phyloP scores from a whole-genome alignment of 164 flowering plant genomes.

The Brasenia schreberi region DNA sequence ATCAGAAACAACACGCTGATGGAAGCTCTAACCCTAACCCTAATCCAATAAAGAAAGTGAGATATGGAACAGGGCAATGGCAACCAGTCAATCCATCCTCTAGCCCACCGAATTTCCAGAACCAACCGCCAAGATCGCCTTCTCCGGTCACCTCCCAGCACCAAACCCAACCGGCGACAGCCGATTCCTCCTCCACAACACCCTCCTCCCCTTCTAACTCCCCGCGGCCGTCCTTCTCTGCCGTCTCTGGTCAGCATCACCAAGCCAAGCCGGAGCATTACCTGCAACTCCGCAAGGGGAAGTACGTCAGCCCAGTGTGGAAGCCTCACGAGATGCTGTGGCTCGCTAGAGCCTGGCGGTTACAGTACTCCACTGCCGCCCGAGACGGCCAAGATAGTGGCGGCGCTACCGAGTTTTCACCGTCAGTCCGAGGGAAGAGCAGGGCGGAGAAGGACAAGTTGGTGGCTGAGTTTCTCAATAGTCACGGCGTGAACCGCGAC shows the following conservation, averaged over 20 bases:
- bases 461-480: slow-evolving; percentile 52
- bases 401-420: neutral
- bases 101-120: slow-evolving; percentile 11
- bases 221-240: slow-evolving; percentile 26
- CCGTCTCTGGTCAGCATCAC: slow-evolving; percentile 19
- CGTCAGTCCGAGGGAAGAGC: slow-evolving; percentile 31
- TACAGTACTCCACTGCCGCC: slow-evolving; percentile 34
- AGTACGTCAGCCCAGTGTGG: slow-evolving; percentile 77
- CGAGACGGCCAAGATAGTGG: slow-evolving; percentile 2
- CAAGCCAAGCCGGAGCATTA: slow-evolving; percentile 13
- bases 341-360: slow-evolving; percentile 64
- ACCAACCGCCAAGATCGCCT: slow-evolving; percentile 16
- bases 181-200: slow-evolving; percentile 44
- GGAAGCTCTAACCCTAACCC: slow-evolving; percentile 5
- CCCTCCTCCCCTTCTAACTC: slow-evolving; percentile 39
- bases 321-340: slow-evolving; percentile 74
- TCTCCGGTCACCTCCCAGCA: slow-evolving; percentile 4
- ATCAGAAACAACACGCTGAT: neutral
- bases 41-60: slow-evolving; percentile 30
- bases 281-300: slow-evolving; percentile 45
- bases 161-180: slow-evolving; percentile 4
- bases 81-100: slow-evolving; percentile 23
- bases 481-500: slow-evolving; percentile 51
- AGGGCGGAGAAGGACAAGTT: slow-evolving; percentile 66
- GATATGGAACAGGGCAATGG: slow-evolving; percentile 36